phyloP scores from a whole-genome alignment of 2,329 filamentous ascomycete genomes.

The Fusarium sp. region DNA sequence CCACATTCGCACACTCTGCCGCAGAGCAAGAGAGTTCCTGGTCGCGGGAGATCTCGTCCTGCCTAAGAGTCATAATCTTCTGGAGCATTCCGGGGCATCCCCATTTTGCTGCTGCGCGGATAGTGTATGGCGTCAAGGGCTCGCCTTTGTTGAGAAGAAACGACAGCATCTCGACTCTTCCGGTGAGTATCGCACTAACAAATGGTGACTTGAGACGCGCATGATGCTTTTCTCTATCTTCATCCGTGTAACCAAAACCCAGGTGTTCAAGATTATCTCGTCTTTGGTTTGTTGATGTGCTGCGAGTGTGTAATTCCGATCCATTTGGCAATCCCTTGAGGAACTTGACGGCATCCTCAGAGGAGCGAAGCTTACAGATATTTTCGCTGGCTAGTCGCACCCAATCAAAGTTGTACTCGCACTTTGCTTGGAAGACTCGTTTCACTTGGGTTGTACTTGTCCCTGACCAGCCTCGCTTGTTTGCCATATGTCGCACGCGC shows the following conservation, averaged over 20 bases:
- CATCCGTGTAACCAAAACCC: slow-evolving; percentile 27
- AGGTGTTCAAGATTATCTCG: slow-evolving; percentile 15
- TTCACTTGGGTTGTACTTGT: slow-evolving; percentile 31
- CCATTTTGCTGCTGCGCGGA: slow-evolving; percentile 29
- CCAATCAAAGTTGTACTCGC: slow-evolving; percentile 46
- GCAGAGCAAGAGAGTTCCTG: slow-evolving; percentile 29
- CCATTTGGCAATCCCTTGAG: slow-evolving; percentile 42
- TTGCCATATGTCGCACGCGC: slow-evolving; percentile 26
- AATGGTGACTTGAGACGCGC: slow-evolving; percentile 28
- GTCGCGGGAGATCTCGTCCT: slow-evolving; percentile 27
- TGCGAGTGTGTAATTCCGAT: slow-evolving; percentile 8
- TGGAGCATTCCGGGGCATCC: slow-evolving; percentile 23
- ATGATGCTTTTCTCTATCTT: slow-evolving; percentile 32
- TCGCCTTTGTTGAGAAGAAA: slow-evolving; percentile 32
- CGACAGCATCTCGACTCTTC: slow-evolving; percentile 30
- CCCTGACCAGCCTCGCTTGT: slow-evolving; percentile 34
- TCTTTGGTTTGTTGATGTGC: slow-evolving; percentile 9
- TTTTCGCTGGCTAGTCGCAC: slow-evolving; percentile 43
- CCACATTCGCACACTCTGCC: slow-evolving; percentile 19
- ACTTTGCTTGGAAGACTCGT: slow-evolving; percentile 38
- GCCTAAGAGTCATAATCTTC: slow-evolving; percentile 27
- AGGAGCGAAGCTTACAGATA: slow-evolving; percentile 33
- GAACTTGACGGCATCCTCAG: slow-evolving; percentile 38
- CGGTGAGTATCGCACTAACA: slow-evolving; percentile 28
- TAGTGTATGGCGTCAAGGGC: slow-evolving; percentile 23